Evolutionary conservation across 306 rosid genomes (phyloP), one percentile per base, ranked within the genome.

Genomic region (Gleditsia sinensis): DNA sequence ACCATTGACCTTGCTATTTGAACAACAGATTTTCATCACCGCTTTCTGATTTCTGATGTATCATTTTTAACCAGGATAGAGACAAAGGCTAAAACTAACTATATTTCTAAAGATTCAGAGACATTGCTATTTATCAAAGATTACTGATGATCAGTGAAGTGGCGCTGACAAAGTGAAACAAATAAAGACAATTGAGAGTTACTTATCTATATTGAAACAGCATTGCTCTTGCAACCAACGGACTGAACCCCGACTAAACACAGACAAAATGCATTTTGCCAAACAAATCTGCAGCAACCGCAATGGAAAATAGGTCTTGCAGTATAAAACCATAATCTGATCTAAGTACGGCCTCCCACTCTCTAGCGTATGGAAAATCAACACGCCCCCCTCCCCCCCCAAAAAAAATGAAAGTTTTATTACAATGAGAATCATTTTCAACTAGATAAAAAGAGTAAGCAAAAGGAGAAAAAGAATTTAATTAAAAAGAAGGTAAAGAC

Each of bases 321-420:
- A 71, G 63, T 62, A 57, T 21, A 66, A 34, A 58, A 68, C 74
- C 39, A 67, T 59, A 67, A 55, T 60, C 66, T 67, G 40, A 54
- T 73, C 74, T 53, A 69, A 78, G 78, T 82, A 75, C 72, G 79
- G 68, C 78, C 81, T 42, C 70, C 65, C 49, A 57, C 75, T 43
- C 68, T 72, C 75, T 56, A 64, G 62, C 75, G 67, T 70, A 70
- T 66, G 75, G 51, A 75, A 82, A 83, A 70, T 69, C 57, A 83
- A 74, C 74, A 68, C 49, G 70, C 59, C 30, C 32, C 8, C n/a
- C n/a, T n/a, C n/a, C n/a, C n/a, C n/a, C n/a, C n/a, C n/a, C n/a
- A n/a, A n/a, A 17, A 21, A 42, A 32, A n/a, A 28, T 42, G 50
- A 13, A 10, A 59, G 39, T 69, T 40, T 62, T 37, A 37, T 20